Conservation (phyloP, 1,139 yeast genomes). For the Blastobotrys petasosporus region DNA sequence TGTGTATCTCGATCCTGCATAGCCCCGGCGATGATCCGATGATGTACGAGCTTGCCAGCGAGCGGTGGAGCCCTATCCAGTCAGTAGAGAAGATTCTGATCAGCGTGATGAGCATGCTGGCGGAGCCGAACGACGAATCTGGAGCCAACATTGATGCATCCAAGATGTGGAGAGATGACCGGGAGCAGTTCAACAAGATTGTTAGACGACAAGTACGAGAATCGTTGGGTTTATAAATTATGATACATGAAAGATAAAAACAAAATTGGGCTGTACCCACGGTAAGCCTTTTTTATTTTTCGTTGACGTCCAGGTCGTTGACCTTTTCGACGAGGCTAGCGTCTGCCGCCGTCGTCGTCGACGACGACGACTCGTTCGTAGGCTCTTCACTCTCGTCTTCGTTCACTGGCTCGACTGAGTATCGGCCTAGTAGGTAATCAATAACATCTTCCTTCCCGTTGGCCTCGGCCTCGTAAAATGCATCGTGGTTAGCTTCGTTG, state of each 20-base stretch:
- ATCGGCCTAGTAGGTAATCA: conserved; percentile 64
- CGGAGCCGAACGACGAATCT: conserved; percentile 94
- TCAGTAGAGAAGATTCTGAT: conserved; percentile 89
- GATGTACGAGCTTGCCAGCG: conserved; percentile 91
- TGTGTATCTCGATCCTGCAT: conserved; percentile 89
- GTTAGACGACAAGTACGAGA: conserved; percentile 61
- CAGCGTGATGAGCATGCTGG: conserved; percentile 92
- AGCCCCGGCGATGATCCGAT: conserved; percentile 97
- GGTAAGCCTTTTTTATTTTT: not conserved
- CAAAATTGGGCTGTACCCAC: not conserved
- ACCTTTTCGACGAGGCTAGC: conserved; percentile 12
- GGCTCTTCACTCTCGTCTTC: conserved; percentile 33
- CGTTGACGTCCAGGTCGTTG: conserved; percentile 6
- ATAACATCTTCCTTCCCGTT: conserved; percentile 42
- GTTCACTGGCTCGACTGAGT: conserved; percentile 60
- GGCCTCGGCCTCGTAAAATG: conserved; percentile 82
- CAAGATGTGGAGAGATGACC: conserved; percentile 84
- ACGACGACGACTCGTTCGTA: conserved; percentile 7
- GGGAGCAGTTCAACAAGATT: conserved; percentile 56
- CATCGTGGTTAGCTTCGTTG: conserved; percentile 73
- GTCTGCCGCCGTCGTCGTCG: no score
- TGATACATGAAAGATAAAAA: no score
- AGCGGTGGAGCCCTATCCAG: conserved; percentile 97
- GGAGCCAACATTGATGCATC: conserved; percentile 96
- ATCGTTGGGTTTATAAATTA: conserved; percentile 52